A percentile compares a stretch with the other conserved stretches of the same genome.
Evolutionary conservation across 306 rosid genomes (phyloP).

Genomic region (Inga leiocalycina): DNA sequence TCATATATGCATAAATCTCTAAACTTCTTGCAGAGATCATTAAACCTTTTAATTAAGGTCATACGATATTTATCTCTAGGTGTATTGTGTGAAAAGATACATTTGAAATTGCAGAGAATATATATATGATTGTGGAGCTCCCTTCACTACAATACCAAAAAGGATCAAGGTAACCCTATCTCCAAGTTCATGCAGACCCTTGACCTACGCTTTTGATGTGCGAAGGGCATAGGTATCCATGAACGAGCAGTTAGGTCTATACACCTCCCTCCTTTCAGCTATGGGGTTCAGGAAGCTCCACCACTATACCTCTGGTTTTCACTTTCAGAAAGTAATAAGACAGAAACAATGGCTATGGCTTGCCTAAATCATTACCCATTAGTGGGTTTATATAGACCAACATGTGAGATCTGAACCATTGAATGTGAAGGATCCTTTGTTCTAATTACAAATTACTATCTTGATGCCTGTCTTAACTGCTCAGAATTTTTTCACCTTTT

Average conservation of each 20-base stretch:
- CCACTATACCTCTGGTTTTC: not conserved
- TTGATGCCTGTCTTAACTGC: not conserved
- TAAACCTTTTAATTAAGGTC: too few relatives aligned
- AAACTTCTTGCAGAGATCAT: too few relatives aligned
- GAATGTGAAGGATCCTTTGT: not conserved
- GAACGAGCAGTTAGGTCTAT: not conserved
- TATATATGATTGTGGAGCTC: not conserved
- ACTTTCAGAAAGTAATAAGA: not conserved
- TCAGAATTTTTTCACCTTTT: not conserved
- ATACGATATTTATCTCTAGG: too few relatives aligned
- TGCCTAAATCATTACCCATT: not conserved
- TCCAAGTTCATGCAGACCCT: slow-evolving; percentile 47
- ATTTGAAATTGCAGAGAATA: too few relatives aligned
- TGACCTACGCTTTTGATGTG: slow-evolving; percentile 9
- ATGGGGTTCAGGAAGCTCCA: not conserved
- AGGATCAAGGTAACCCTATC: not conserved
- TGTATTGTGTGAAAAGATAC: too few relatives aligned
- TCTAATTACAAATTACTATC: not conserved
- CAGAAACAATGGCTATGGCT: not conserved
- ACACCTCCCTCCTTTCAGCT: not conserved
- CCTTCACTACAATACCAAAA: slow-evolving; percentile 1
- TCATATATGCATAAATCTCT: too few relatives aligned
- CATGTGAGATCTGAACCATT: not conserved
- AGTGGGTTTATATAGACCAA: slow-evolving; percentile 19
- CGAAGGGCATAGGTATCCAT: not conserved